Evolutionary conservation across 192 early-diverging fungal species (phyloP), one percentile per base, ranked within the genome.

Genomic region (Umbelopsis isabellina): DNA sequence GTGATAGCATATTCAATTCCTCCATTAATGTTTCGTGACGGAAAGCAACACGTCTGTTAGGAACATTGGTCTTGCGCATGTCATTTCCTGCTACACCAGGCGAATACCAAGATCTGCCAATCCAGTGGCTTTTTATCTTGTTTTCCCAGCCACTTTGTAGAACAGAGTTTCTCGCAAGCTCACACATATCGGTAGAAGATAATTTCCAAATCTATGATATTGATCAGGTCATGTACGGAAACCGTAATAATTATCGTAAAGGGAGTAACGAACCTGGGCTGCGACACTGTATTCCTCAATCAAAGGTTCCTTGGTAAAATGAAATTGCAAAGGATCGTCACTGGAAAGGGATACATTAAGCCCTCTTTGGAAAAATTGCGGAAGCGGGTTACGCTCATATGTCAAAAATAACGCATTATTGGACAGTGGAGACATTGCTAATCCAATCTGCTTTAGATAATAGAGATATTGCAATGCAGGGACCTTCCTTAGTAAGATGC

Each of bases 281-380:
- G 93, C 95, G 1, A 97, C 92, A 70, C 92, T 94, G 79, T 95
- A 98, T 76, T 98, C 96, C 76, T 98, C 96, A 80, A 97, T 98
- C 78, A 98, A 71, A 0, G 96, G 96, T 76, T 98, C 96, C 75
- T 93, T 95, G 10, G 96, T 98, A 66, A 94, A 96, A 73, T 98
- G 96, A 81, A 98, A 97, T 79, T 98, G 96, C 46, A 98, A 70
- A 11, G 96, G 96, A 78, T 98, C 96, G 72, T 98, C 96, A 2
- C 94, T 96, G 18, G 92, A 94, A n/a, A 98, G 78, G 13, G 91
- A 91, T 9, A 98, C 92, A 76, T 98, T 96, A 35, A 98, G 86
- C 0, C 96, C 96, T 41, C 95, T 89, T 69, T 98, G 92, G 85
- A 96, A 97, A 80, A 93, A 98, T 10, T 86, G 76, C 61, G 91